Percentiles rank a stretch among this genome's conserved stretches.
These are phyloP conservation scores for Monosporozyma aquatica DNA, from an alignment of 805 yeast genomes.

Conservation along the genomic window DNA sequence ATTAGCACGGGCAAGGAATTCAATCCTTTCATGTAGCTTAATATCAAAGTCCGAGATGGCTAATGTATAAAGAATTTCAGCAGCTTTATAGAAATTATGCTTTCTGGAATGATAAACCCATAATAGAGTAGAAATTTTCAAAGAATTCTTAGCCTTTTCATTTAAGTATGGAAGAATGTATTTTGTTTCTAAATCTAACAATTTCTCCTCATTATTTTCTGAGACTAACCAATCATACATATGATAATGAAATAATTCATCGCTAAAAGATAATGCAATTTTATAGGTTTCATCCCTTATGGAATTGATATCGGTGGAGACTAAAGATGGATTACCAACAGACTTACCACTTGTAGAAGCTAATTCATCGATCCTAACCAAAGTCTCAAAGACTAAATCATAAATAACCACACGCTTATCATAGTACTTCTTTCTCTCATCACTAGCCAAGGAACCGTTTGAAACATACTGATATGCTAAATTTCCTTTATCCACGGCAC, in stretches of 20 bases:
- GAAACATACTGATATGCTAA: constrained; percentile 47
- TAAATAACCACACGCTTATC: constrained; percentile 53
- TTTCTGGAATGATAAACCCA: constrained; percentile 87
- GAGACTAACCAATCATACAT: constrained; percentile 86
- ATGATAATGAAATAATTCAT: constrained; percentile 82
- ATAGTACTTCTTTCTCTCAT: constrained; percentile 42
- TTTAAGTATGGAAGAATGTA: constrained; percentile 69
- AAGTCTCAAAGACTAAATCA: constrained; percentile 62
- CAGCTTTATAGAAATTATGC: constrained; percentile 74
- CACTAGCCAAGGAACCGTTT: constrained; percentile 42
- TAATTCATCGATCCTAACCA: constrained; percentile 60
- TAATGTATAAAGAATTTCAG: constrained; percentile 62
- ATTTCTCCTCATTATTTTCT: constrained; percentile 66
- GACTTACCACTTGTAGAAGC: constrained; percentile 35
- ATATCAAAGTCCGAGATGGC: constrained; percentile 68
- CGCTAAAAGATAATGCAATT: constrained; percentile 63
- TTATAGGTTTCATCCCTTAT: constrained; percentile 66
- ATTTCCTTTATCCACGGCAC: constrained; percentile 54
- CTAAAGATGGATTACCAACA: constrained; percentile 8
- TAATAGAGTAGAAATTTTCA: constrained; percentile 69
- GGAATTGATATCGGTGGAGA: constrained; percentile 30
- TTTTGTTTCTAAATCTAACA: constrained; percentile 74
- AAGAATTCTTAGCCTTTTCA: constrained; percentile 51
- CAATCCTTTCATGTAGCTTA: constrained; percentile 65
- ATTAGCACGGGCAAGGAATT: constrained; percentile 81